Evolutionary conservation across 257 asterid species (phyloP).

Genomic region (Handroanthus guayacan): DNA sequence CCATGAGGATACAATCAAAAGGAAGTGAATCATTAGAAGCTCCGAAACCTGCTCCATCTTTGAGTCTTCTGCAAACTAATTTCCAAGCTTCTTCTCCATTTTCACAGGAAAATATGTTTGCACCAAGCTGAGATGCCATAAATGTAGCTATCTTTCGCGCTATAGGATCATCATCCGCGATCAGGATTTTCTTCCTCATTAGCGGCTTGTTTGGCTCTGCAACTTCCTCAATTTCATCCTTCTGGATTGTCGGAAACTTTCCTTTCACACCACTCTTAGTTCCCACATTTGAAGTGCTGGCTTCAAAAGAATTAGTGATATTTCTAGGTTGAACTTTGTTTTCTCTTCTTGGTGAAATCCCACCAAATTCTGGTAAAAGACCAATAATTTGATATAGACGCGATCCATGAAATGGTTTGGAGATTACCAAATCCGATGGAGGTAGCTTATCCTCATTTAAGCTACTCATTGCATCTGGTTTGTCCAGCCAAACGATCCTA

Average conservation of each 20-base stretch:
- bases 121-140: slow-evolving; percentile 58
- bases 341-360: slow-evolving; percentile 30
- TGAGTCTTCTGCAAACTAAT: slow-evolving; percentile 45
- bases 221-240: slow-evolving; percentile 31
- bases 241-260: not conserved
- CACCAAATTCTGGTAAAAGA: slow-evolving; percentile 71
- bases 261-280: slow-evolving; percentile 26
- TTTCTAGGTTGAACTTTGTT: slow-evolving; percentile 23
- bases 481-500: slow-evolving; percentile 73
- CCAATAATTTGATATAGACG: slow-evolving; percentile 51
- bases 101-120: slow-evolving; percentile 43
- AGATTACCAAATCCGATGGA: slow-evolving; percentile 54
- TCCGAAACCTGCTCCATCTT: slow-evolving; percentile 12
- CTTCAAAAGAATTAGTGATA: not conserved
- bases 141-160: slow-evolving; percentile 48
- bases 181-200: slow-evolving; percentile 60
- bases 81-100: slow-evolving; percentile 63
- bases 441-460: slow-evolving; percentile 58
- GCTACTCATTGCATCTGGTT: slow-evolving; percentile 36
- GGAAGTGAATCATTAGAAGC: slow-evolving; percentile 34
- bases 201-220: slow-evolving; percentile 42
- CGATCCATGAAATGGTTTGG: slow-evolving; percentile 82
- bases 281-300: slow-evolving; percentile 10
- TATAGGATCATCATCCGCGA: slow-evolving; percentile 63
- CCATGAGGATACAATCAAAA: slow-evolving; percentile 80